These are phyloP conservation scores for Neoscytalidium dimidiatum DNA, from an alignment of 2,329 filamentous ascomycete species.

Conservation along the genomic window DNA sequence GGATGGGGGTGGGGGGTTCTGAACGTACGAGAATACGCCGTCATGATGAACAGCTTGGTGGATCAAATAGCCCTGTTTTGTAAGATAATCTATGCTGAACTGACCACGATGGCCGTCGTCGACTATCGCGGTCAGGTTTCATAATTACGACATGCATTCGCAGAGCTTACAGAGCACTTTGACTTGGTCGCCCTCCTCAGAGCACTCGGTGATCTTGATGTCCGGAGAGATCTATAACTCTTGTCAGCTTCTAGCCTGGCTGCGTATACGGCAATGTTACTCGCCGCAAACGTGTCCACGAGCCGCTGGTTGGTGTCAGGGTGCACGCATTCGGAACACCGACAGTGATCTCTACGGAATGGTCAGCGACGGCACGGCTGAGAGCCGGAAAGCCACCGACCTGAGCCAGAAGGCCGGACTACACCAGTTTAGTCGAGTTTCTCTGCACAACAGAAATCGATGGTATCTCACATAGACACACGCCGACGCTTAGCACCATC, in stretches of 20 bases:
- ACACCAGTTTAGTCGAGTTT: neutral
- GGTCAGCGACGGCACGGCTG: neutral
- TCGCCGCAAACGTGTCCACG: constrained; percentile 68
- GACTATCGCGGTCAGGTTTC: constrained; percentile 31
- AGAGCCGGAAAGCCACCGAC: neutral
- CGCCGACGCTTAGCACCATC: neutral
- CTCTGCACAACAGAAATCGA: neutral
- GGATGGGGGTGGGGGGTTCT: neutral
- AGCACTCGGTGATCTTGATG: constrained; percentile 27
- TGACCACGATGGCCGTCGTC: constrained; percentile 67
- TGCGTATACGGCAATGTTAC: neutral
- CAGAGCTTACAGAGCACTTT: constrained; percentile 29
- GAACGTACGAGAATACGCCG: neutral
- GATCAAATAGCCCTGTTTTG: constrained; percentile 28
- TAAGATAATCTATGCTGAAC: constrained; percentile 63
- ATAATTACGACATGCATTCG: no score
- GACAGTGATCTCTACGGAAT: constrained; percentile 67
- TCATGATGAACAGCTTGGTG: neutral
- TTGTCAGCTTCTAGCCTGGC: neutral
- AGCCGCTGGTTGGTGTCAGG: constrained; percentile 69
- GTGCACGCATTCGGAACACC: constrained; percentile 67
- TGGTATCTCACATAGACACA: neutral
- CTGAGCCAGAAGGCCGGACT: constrained; percentile 12
- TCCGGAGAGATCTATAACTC: constrained; percentile 31
- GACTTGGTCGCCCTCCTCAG: constrained; percentile 22